Conservation (phyloP, 1,284 basidiomycete species). For the Melanopsichium pennsylvanicum region DNA sequence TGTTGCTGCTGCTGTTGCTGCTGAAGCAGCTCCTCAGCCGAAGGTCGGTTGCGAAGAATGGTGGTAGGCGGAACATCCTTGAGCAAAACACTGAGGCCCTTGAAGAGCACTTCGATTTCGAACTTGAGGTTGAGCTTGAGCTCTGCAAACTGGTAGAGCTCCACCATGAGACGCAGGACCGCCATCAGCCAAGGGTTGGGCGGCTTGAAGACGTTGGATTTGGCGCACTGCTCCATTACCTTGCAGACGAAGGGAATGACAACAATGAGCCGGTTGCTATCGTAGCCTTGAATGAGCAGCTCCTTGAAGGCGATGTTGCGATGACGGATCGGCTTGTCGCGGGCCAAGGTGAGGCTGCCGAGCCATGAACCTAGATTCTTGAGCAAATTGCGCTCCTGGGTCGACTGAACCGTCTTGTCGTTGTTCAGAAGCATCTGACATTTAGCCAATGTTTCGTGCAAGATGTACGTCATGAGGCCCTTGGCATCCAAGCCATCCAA, state of each 20-base stretch:
- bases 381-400: conserved; percentile 81
- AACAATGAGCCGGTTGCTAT: conserved; percentile 87
- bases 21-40: conserved; percentile 37
- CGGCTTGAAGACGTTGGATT: conserved; percentile 89
- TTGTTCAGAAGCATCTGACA: conserved; percentile 91
- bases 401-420: conserved; percentile 84
- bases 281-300: conserved; percentile 91
- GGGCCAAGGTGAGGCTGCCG: conserved; percentile 88
- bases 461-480: conserved; percentile 70
- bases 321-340: conserved; percentile 89
- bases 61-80: conserved; percentile 84
- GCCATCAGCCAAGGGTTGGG: conserved; percentile 99
- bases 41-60: conserved; percentile 74
- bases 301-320: conserved; percentile 96
- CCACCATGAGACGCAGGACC: conserved; percentile 86
- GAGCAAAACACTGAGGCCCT: conserved; percentile 85
- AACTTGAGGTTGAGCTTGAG: conserved; percentile 97
- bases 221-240: conserved; percentile 86
- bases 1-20: conserved; percentile 42
- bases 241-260: conserved; percentile 99
- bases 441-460: conserved; percentile 83
- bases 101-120: conserved; percentile 97
- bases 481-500: conserved; percentile 75
- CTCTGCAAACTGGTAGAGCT: conserved; percentile 96
- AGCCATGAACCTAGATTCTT: conserved; percentile 98